phyloP scores from a whole-genome alignment of 2,329 filamentous ascomycete species.

The Ilyonectria robusta region DNA sequence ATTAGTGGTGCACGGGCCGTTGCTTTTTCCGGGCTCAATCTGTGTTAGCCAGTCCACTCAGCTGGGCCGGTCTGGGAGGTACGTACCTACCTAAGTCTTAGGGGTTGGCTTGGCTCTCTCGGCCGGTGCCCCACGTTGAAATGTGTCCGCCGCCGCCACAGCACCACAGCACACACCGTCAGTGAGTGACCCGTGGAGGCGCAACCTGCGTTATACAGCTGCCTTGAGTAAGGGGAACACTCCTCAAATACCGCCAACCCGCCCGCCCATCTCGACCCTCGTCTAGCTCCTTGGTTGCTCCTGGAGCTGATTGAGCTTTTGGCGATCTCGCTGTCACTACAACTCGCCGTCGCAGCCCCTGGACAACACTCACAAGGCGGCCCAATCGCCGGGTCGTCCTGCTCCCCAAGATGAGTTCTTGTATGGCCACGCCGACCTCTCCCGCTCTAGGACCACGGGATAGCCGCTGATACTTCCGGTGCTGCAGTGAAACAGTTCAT shows the following conservation, averaged over 20 bases:
- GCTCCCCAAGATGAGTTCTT: conserved; percentile 57
- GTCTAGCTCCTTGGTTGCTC: conserved; percentile 30
- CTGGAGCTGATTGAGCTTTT: conserved; percentile 43
- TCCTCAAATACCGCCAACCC: conserved; percentile 23
- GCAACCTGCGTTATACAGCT: conserved; percentile 46
- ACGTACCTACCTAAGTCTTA: conserved; percentile 32
- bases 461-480: conserved; percentile 31
- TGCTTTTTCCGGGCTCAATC: conserved; percentile 29
- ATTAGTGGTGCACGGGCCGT: conserved; percentile 21
- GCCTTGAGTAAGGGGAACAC: conserved; percentile 42
- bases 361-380: conserved; percentile 49
- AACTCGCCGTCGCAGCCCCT: conserved; percentile 38
- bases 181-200: conserved; percentile 42
- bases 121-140: conserved; percentile 48
- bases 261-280: conserved; percentile 12
- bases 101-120: conserved; percentile 29
- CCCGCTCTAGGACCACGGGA: conserved; percentile 8
- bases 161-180: conserved; percentile 44
- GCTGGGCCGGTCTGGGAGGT: conserved; percentile 24
- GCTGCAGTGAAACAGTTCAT: conserved; percentile 97
- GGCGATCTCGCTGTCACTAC: conserved; percentile 20
- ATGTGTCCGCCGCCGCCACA: conserved; percentile 45
- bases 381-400: conserved; percentile 50
- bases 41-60: neutral
- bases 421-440: conserved; percentile 44